A percentile compares a stretch with the other conserved stretches of the same genome.
Evolutionary conservation across 768 basidiomycete genomes (phyloP).

Genomic region (Lentinus brumalis): DNA sequence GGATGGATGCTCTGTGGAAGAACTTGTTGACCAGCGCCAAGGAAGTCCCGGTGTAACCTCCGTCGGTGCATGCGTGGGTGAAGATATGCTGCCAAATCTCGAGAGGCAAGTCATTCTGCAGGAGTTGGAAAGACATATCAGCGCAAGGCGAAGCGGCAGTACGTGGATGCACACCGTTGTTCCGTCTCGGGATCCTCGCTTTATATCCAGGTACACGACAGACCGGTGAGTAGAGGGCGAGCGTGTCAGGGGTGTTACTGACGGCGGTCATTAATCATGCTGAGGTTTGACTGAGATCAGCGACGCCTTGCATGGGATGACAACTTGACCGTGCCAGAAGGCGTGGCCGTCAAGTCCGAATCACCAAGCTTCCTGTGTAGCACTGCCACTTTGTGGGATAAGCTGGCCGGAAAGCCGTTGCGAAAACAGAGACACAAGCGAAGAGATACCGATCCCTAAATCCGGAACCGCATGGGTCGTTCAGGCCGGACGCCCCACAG

Average conservation of each 20-base stretch:
- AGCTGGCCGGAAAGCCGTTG: too few relatives aligned
- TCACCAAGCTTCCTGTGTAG: slow-evolving; percentile 3
- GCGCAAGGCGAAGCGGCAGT: not conserved
- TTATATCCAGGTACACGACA: not conserved
- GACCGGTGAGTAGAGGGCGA: not conserved
- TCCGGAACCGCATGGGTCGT: not conserved
- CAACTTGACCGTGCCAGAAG: not conserved
- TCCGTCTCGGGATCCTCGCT: slow-evolving; percentile 31
- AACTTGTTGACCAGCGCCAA: slow-evolving; percentile 9
- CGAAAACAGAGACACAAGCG: too few relatives aligned
- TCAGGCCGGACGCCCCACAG: not conserved
- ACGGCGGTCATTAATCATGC: slow-evolving; percentile 2
- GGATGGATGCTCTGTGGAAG: slow-evolving; percentile 10
- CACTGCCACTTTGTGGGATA: not conserved
- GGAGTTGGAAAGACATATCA: not conserved
- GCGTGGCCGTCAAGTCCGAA: slow-evolving; percentile 6
- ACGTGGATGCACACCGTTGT: not conserved
- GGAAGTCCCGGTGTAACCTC: slow-evolving; percentile 11
- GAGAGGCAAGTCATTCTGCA: slow-evolving; percentile 4
- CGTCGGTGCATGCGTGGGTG: slow-evolving; percentile 13
- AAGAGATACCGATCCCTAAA: not conserved
- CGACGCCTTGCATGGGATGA: not conserved
- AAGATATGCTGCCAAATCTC: slow-evolving; percentile 18
- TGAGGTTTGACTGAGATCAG: not conserved
- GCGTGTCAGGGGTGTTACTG: not conserved